These are phyloP conservation scores for Amanita phalloides DNA, from an alignment of 768 basidiomycete genomes.

Conservation along the genomic window DNA sequence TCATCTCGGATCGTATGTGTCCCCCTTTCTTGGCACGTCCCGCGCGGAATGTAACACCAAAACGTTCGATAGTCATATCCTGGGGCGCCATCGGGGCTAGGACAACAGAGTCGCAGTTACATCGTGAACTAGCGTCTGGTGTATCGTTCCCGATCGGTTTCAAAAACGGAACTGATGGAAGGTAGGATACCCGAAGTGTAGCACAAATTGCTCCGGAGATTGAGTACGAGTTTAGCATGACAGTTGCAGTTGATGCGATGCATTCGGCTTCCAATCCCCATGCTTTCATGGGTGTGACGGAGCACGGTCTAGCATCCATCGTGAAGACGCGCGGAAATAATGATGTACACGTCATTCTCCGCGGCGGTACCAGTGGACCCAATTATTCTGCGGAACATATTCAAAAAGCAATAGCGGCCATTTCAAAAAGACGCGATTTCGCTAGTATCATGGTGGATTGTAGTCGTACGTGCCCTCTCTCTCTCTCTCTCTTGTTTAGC, in stretches of 20 bases:
- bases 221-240: conserved; percentile 33
- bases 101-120: conserved; percentile 95
- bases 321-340: conserved; percentile 80
- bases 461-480: conserved; percentile 40
- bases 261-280: conserved; percentile 84
- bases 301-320: conserved; percentile 86
- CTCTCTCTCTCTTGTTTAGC: background rate
- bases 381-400: conserved; percentile 78
- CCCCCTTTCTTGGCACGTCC: background rate
- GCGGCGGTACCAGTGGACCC: conserved; percentile 85
- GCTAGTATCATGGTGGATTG: conserved; percentile 86
- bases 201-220: background rate
- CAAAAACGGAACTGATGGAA: conserved; percentile 98
- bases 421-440: conserved; percentile 51
- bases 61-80: conserved; percentile 42
- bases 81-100: conserved; percentile 98
- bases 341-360: conserved; percentile 93
- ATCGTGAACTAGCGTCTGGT: conserved; percentile 92
- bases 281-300: conserved; percentile 91
- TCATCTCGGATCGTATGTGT: conserved; percentile 62
- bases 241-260: conserved; percentile 96
- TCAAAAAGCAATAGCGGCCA: conserved; percentile 44
- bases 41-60: background rate
- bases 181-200: conserved; percentile 23
- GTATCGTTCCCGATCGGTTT: conserved; percentile 98